Conservation (phyloP, 1,284 basidiomycete species). For the Puccinia coronata region DNA sequence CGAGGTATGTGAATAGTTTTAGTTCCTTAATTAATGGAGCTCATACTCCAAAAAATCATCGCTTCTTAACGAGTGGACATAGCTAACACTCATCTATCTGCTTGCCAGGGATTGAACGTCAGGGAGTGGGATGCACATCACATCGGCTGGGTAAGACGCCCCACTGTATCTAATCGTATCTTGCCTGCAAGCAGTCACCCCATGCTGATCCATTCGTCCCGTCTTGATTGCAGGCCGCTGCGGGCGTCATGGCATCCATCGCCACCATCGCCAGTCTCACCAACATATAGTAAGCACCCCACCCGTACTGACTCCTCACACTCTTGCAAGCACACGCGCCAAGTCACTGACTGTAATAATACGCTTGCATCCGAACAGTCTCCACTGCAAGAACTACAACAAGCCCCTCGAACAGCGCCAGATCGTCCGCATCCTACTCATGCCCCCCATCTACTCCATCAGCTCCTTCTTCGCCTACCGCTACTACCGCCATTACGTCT, state of each 20-base stretch:
- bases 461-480: constrained; percentile 51
- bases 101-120: constrained; percentile 12
- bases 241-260: constrained; percentile 27
- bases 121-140: constrained; percentile 38
- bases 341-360: too few relatives aligned
- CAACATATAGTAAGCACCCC: constrained; percentile 28
- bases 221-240: constrained; percentile 27
- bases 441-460: constrained; percentile 56
- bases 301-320: neutral
- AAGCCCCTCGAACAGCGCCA: constrained; percentile 72
- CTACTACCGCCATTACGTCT: constrained; percentile 61
- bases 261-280: constrained; percentile 5
- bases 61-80: too few relatives aligned
- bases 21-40: neutral
- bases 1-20: neutral
- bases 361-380: neutral
- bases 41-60: too few relatives aligned
- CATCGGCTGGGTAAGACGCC: constrained; percentile 31
- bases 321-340: too few relatives aligned
- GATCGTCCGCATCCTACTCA: constrained; percentile 62
- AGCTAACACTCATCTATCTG: too few relatives aligned
- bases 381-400: constrained; percentile 66
- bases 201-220: neutral
- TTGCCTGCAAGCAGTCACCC: neutral
- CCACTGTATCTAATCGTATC: too few relatives aligned